Conservation (phyloP, 2,329 filamentous ascomycete genomes). For the Ascochyta koolunga region DNA sequence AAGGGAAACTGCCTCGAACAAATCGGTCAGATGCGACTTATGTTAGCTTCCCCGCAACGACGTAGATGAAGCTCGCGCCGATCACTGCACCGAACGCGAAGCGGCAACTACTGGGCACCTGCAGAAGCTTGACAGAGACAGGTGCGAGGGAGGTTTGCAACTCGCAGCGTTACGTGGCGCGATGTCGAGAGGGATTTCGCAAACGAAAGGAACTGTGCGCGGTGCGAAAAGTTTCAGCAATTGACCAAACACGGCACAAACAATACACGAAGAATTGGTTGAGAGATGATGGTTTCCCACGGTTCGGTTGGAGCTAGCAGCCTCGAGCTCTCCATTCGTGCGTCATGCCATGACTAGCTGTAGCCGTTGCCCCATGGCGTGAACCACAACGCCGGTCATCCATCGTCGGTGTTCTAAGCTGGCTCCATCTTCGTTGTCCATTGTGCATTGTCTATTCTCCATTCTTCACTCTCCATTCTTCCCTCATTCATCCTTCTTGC, state of each 20-base stretch:
- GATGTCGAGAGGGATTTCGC: neutral
- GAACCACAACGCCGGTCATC: slow-evolving; percentile 8
- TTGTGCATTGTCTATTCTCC: too few relatives aligned
- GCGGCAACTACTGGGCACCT: slow-evolving; percentile 24
- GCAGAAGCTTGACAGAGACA: slow-evolving; percentile 22
- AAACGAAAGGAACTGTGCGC: slow-evolving; percentile 3
- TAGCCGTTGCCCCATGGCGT: slow-evolving; percentile 1
- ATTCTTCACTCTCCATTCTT: neutral
- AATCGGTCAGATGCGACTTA: slow-evolving; percentile 16
- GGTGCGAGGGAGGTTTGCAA: neutral
- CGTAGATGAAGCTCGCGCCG: slow-evolving; percentile 29
- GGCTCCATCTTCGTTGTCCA: neutral
- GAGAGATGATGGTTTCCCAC: slow-evolving; percentile 17
- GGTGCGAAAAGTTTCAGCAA: slow-evolving; percentile 8
- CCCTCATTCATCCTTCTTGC: neutral
- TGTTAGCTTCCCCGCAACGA: slow-evolving; percentile 36
- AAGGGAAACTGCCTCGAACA: neutral
- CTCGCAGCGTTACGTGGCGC: neutral
- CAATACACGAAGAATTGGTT: slow-evolving; percentile 20
- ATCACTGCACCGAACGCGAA: slow-evolving; percentile 32
- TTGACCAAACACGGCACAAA: slow-evolving; percentile 13
- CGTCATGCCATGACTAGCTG: slow-evolving; percentile 8
- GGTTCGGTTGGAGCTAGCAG: neutral
- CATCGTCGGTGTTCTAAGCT: neutral
- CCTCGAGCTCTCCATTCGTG: slow-evolving; percentile 10